Evolutionary conservation across 2,329 filamentous ascomycete species (phyloP).

Genomic region (Fusarium kyushuense): DNA sequence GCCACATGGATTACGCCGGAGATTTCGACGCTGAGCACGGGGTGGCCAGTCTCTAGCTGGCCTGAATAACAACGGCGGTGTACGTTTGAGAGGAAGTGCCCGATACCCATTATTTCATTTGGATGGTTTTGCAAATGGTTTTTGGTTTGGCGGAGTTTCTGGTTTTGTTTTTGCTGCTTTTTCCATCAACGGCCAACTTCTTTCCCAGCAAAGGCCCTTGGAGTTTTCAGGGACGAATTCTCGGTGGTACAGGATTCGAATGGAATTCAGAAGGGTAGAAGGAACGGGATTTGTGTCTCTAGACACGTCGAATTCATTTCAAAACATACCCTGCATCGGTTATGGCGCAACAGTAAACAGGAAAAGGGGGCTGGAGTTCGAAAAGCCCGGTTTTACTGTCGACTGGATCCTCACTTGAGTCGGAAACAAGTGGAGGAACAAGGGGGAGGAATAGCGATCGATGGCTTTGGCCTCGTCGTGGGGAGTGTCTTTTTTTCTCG

Average conservation of each 20-base stretch:
- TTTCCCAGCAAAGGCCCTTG: conserved; percentile 26
- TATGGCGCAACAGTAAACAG: conserved; percentile 42
- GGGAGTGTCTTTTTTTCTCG: conserved; percentile 5
- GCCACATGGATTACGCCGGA: conserved; percentile 34
- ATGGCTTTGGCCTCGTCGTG: neutral
- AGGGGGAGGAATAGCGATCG: neutral
- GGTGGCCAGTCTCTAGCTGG: conserved; percentile 50
- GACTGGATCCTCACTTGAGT: conserved; percentile 15
- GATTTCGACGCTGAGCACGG: conserved; percentile 51
- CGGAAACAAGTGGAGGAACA: conserved; percentile 6
- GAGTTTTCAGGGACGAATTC: conserved; percentile 36
- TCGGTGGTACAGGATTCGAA: conserved; percentile 22
- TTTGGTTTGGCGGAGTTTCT: conserved; percentile 27
- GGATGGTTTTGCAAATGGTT: conserved; percentile 29
- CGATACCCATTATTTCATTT: conserved; percentile 37
- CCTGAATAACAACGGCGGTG: conserved; percentile 6
- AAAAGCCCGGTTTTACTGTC: conserved; percentile 32
- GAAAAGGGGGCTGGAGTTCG: conserved; percentile 38
- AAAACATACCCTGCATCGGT: conserved; percentile 50
- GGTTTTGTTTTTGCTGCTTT: conserved; percentile 14
- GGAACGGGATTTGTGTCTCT: conserved; percentile 36
- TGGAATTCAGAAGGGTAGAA: conserved; percentile 27
- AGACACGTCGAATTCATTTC: conserved; percentile 37
- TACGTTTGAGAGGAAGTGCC: conserved; percentile 26
- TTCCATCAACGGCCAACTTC: conserved; percentile 25